Percentiles rank a stretch among this genome's conserved stretches.
Conservation (phyloP, 768 basidiomycete species). For the Amylocystis lapponica region DNA sequence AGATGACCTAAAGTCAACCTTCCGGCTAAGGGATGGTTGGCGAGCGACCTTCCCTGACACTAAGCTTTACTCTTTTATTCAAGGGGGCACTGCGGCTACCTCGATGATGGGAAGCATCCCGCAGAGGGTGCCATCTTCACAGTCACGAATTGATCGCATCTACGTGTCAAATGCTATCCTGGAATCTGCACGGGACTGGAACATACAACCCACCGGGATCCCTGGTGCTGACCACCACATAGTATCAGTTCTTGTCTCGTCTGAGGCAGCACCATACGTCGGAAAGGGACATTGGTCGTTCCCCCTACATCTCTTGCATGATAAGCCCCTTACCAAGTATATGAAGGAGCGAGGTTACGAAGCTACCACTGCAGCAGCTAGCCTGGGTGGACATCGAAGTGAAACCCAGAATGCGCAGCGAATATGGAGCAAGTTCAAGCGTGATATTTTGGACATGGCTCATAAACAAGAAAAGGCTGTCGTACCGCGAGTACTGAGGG, state of each 20-base stretch:
- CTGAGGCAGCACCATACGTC: not conserved
- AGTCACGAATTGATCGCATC: slow-evolving; percentile 6
- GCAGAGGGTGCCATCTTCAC: no score
- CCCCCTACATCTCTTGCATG: no score
- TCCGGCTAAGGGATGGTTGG: slow-evolving; percentile 3
- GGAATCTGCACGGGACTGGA: not conserved
- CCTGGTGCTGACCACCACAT: slow-evolving; percentile 6
- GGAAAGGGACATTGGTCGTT: slow-evolving; percentile 6
- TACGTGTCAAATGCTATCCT: not conserved
- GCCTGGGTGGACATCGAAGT: no score
- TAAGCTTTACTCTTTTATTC: not conserved
- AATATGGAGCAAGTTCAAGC: no score
- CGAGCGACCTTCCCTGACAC: not conserved
- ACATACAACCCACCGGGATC: not conserved
- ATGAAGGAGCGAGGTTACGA: no score
- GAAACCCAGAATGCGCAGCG: no score
- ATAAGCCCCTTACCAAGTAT: no score
- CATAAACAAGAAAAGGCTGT: no score
- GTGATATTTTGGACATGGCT: no score
- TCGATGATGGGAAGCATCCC: not conserved
- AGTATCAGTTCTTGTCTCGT: not conserved
- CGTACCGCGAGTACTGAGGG: no score
- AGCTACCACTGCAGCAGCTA: no score
- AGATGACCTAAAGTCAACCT: not conserved
- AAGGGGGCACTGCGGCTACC: not conserved